These are phyloP conservation scores for Elongisporangium prolatum DNA, from an alignment of 352 stramenopile genomes.

Conservation along the genomic window DNA sequence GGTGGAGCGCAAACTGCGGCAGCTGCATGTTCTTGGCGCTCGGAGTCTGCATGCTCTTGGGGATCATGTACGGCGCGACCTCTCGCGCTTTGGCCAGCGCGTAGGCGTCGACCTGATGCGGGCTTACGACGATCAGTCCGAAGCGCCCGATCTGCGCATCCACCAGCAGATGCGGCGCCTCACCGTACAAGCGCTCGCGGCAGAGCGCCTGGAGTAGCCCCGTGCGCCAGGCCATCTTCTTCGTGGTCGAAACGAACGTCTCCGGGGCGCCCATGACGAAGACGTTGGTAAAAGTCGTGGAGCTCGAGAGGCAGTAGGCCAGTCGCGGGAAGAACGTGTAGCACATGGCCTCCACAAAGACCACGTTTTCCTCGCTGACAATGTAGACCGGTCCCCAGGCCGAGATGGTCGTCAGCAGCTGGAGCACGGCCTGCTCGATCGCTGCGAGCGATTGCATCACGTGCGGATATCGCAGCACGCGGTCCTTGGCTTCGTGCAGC, in stretches of 20 bases:
- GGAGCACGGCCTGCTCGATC: slow-evolving; percentile 50
- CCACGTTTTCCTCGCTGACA: slow-evolving; percentile 53
- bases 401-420: slow-evolving; percentile 46
- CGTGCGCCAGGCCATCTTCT: slow-evolving; percentile 53
- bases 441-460: slow-evolving; percentile 44
- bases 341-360: slow-evolving; percentile 60
- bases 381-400: slow-evolving; percentile 54
- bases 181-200: slow-evolving; percentile 50
- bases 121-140: slow-evolving; percentile 53
- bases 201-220: slow-evolving; percentile 51
- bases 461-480: slow-evolving; percentile 34
- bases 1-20: slow-evolving; percentile 48
- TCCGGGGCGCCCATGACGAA: slow-evolving; percentile 53
- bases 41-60: slow-evolving; percentile 55
- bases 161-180: slow-evolving; percentile 32
- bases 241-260: slow-evolving; percentile 40
- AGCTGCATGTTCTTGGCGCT: slow-evolving; percentile 43
- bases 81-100: slow-evolving; percentile 49
- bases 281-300: slow-evolving; percentile 45
- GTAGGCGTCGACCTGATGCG: slow-evolving; percentile 47
- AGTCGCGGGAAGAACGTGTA: slow-evolving; percentile 58
- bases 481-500: slow-evolving; percentile 45
- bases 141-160: slow-evolving; percentile 36
- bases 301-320: slow-evolving; percentile 49
- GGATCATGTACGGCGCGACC: slow-evolving; percentile 45